Evolutionary conservation across 495 filamentous ascomycete genomes (phyloP).

Genomic region (Neurospora sp.): DNA sequence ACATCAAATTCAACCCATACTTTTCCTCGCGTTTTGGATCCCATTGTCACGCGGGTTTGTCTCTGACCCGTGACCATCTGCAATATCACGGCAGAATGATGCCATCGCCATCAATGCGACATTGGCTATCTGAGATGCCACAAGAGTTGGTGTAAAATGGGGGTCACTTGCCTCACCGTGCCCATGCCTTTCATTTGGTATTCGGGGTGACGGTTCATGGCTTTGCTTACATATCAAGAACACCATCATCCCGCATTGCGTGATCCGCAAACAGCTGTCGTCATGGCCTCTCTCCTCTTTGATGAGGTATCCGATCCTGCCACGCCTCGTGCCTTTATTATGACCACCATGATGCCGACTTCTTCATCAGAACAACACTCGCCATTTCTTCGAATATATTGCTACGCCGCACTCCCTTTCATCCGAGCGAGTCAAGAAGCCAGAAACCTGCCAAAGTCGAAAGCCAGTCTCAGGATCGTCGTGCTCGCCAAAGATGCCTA

Average conservation of each 20-base stretch:
- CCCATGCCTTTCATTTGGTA: background rate
- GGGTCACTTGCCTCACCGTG: background rate
- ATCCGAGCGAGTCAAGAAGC: background rate
- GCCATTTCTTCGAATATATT: background rate
- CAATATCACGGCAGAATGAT: background rate
- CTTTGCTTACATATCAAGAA: background rate
- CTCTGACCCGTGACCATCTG: background rate
- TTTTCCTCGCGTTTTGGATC: background rate
- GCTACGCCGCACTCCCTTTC: background rate
- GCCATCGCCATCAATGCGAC: background rate
- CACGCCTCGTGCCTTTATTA: background rate
- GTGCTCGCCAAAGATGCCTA: constrained; percentile 28
- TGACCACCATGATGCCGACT: background rate
- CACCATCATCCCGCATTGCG: background rate
- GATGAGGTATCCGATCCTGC: background rate
- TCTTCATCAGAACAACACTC: background rate
- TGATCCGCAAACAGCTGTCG: background rate
- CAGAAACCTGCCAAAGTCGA: background rate
- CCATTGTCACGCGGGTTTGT: background rate
- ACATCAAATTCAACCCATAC: background rate
- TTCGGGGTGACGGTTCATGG: background rate
- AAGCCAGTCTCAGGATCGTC: background rate
- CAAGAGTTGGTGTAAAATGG: background rate
- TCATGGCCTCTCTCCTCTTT: background rate
- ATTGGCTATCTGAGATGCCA: background rate